Evolutionary conservation across 768 basidiomycete species (phyloP).

Genomic region (Boletus fagicola): DNA sequence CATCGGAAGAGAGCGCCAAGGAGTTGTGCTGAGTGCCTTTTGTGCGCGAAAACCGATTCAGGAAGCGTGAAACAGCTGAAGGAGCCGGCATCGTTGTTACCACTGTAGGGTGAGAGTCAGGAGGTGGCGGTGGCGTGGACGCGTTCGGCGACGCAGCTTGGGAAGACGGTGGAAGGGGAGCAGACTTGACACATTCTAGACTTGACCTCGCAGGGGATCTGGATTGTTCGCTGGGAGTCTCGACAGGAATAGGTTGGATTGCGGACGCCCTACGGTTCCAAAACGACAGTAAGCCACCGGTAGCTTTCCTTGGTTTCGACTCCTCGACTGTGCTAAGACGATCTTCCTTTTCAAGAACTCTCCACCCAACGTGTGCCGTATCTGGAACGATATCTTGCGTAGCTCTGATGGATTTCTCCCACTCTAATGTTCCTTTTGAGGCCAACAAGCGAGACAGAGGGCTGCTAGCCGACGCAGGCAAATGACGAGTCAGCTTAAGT

Average conservation of each 20-base stretch:
- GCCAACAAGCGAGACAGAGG: conserved; percentile 69
- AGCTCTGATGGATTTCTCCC: conserved; percentile 68
- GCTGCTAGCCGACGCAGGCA: conserved; percentile 51
- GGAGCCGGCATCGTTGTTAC: conserved; percentile 32
- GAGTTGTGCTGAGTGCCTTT: conserved; percentile 46
- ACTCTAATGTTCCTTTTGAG: conserved; percentile 71
- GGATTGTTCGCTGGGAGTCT: conserved; percentile 20
- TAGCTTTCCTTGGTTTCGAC: conserved; percentile 47
- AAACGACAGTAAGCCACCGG: conserved; percentile 68
- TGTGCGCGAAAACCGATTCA: conserved; percentile 67
- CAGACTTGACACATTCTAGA: conserved; percentile 25
- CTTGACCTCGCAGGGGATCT: conserved; percentile 32
- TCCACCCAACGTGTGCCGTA: conserved; percentile 66
- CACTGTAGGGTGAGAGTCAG: conserved; percentile 4
- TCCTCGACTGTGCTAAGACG: conserved; percentile 32
- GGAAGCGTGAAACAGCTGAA: conserved; percentile 81
- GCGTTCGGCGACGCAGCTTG: conserved; percentile 17
- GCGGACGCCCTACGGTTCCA: conserved; percentile 49
- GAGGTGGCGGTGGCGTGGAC: conserved; percentile 4
- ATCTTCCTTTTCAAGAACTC: conserved; percentile 58
- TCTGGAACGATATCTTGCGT: conserved; percentile 49
- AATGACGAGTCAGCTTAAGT: conserved; percentile 62
- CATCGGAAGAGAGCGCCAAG: conserved; percentile 72
- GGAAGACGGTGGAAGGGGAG: conserved; percentile 6
- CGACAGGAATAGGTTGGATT: conserved; percentile 20